Conservation (phyloP, 2,329 filamentous ascomycete species). For the Nigrospora sphaerica region DNA sequence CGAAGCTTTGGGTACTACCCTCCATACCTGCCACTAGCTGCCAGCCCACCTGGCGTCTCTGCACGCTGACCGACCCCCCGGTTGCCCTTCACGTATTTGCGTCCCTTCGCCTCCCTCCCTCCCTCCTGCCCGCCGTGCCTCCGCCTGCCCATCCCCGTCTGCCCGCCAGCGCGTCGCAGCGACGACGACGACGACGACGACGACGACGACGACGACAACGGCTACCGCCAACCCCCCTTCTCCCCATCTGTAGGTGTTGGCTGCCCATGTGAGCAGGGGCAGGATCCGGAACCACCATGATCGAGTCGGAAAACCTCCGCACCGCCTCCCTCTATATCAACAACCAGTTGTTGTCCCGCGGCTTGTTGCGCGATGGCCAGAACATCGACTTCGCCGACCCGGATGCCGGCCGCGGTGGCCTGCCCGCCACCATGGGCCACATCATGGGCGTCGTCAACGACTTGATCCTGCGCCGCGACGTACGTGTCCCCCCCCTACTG, state of each 20-base stretch:
- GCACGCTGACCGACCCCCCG: too few relatives aligned
- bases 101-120: too few relatives aligned
- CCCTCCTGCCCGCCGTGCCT: too few relatives aligned
- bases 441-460: conserved; percentile 95
- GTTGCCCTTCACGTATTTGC: too few relatives aligned
- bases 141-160: too few relatives aligned
- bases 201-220: background rate
- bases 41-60: too few relatives aligned
- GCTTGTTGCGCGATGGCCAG: conserved; percentile 60
- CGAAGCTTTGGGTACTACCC: too few relatives aligned
- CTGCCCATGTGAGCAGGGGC: too few relatives aligned
- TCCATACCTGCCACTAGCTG: too few relatives aligned
- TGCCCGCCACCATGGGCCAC: conserved; percentile 64
- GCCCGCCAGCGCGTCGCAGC: too few relatives aligned
- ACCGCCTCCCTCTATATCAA: conserved; percentile 68
- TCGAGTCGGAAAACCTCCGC: conserved; percentile 54
- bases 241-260: background rate
- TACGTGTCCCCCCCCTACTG: conserved; percentile 32
- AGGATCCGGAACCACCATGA: conserved; percentile 13
- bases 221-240: background rate
- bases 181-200: too few relatives aligned
- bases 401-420: conserved; percentile 53
- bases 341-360: conserved; percentile 61
- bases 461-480: conserved; percentile 81
- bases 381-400: conserved; percentile 77